Percentiles rank a stretch among this genome's conserved stretches.
Conservation (phyloP, 202 grass and related monocot genomes). For the Bolboschoenoplectus hybrid region DNA sequence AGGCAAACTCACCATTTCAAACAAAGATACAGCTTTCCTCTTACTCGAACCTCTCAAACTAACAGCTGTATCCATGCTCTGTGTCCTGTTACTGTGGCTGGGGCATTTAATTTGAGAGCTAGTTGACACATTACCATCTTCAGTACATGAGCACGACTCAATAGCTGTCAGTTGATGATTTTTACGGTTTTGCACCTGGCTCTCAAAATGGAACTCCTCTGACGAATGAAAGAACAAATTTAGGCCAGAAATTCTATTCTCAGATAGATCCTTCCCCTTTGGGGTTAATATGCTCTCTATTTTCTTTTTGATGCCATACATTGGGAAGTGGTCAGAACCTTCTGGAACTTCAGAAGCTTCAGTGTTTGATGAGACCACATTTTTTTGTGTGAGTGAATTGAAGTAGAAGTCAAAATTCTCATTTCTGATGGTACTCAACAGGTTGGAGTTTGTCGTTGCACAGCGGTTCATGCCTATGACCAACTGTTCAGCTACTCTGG, state of each 20-base stretch:
- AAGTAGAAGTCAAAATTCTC: slow-evolving; percentile 32
- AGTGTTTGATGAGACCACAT: background rate
- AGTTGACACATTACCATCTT: slow-evolving; percentile 21
- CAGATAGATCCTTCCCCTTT: slow-evolving; percentile 20
- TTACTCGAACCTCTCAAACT: slow-evolving; percentile 27
- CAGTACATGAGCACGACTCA: slow-evolving; percentile 10
- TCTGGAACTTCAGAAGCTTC: slow-evolving; percentile 8
- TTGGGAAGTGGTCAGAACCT: slow-evolving; percentile 39
- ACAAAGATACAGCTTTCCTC: slow-evolving; percentile 35
- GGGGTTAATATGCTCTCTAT: slow-evolving; percentile 39
- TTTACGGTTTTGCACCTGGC: background rate
- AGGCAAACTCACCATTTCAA: slow-evolving; percentile 38
- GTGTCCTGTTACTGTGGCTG: slow-evolving; percentile 5
- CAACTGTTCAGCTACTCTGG: slow-evolving; percentile 28
- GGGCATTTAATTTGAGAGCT: slow-evolving; percentile 34
- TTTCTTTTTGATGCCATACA: slow-evolving; percentile 42
- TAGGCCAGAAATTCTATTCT: slow-evolving; percentile 18
- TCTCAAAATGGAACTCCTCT: slow-evolving; percentile 27
- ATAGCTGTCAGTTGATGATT: slow-evolving; percentile 13
- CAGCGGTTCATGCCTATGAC: slow-evolving; percentile 27
- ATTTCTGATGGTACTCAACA: background rate
- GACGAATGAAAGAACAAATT: slow-evolving; percentile 25
- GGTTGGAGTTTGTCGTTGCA: slow-evolving; percentile 27
- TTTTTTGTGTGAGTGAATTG: slow-evolving; percentile 22
- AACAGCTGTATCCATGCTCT: slow-evolving; percentile 33